These are phyloP conservation scores for Microcyclosporella mali DNA, from an alignment of 2,329 filamentous ascomycete species.

Conservation along the genomic window DNA sequence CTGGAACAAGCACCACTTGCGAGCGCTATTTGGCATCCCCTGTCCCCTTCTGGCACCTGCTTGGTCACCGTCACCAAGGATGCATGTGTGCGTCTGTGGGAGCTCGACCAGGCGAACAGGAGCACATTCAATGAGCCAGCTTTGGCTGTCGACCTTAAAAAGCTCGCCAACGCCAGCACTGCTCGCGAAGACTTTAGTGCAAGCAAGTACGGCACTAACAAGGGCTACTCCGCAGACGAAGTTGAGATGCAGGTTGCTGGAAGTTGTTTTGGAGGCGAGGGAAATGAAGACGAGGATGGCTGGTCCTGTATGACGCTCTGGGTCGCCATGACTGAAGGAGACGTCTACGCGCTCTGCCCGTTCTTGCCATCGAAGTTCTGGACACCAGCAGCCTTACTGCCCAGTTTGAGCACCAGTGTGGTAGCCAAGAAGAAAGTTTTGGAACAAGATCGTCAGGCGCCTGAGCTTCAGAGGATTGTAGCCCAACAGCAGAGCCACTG, in stretches of 20 bases:
- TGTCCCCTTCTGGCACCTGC: slow-evolving; percentile 73
- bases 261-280: slow-evolving; percentile 75
- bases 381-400: slow-evolving; percentile 62
- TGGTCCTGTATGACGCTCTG: slow-evolving; percentile 97
- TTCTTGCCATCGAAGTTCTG: slow-evolving; percentile 83
- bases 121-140: slow-evolving; percentile 82
- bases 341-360: slow-evolving; percentile 89
- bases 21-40: slow-evolving; percentile 84
- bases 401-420: slow-evolving; percentile 75
- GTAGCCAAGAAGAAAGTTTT: slow-evolving; percentile 59
- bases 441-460: slow-evolving; percentile 36
- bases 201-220: slow-evolving; percentile 65
- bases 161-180: slow-evolving; percentile 76
- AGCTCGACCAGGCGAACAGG: slow-evolving; percentile 73
- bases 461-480: slow-evolving; percentile 41
- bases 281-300: slow-evolving; percentile 52
- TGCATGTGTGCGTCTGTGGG: slow-evolving; percentile 84
- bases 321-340: slow-evolving; percentile 90
- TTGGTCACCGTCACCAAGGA: slow-evolving; percentile 85
- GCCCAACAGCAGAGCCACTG: slow-evolving; percentile 53
- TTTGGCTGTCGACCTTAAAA: slow-evolving; percentile 79
- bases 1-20: slow-evolving; percentile 74
- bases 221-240: slow-evolving; percentile 78
- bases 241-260: slow-evolving; percentile 93
- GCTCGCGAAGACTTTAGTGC: slow-evolving; percentile 78